Percentiles rank a stretch among this genome's conserved stretches.
Evolutionary conservation across 805 yeast genomes (phyloP).

Genomic region (Candida stauntonica): DNA sequence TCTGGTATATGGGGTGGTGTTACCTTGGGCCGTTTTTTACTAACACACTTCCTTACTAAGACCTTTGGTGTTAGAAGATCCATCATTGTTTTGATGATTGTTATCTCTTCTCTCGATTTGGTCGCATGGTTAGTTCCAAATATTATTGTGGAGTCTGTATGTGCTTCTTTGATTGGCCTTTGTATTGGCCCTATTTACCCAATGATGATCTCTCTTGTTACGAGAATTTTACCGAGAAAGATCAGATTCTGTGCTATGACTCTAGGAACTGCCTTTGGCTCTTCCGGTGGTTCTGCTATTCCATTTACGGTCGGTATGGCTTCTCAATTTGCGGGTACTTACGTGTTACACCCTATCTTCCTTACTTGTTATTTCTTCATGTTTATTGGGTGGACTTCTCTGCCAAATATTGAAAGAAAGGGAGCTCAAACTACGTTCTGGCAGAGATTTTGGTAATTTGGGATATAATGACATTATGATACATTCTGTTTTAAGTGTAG

Average conservation of each 20-base stretch:
- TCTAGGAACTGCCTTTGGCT: slow-evolving; percentile 51
- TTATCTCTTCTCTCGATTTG: slow-evolving; percentile 36
- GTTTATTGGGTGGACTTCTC: slow-evolving; percentile 35
- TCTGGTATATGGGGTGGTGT: slow-evolving; percentile 68
- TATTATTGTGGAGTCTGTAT: slow-evolving; percentile 41
- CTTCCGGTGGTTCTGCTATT: slow-evolving; percentile 53
- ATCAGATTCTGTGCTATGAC: slow-evolving; percentile 48
- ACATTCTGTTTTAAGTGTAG: too few species aligned
- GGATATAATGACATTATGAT: background rate
- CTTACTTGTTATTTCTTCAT: slow-evolving; percentile 34
- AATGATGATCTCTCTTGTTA: slow-evolving; percentile 42
- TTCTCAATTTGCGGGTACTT: slow-evolving; percentile 42
- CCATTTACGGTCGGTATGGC: slow-evolving; percentile 51
- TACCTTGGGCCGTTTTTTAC: slow-evolving; percentile 49
- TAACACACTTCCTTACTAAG: slow-evolving; percentile 39
- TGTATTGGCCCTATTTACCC: slow-evolving; percentile 57
- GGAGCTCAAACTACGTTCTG: slow-evolving; percentile 19
- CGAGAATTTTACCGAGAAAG: slow-evolving; percentile 44
- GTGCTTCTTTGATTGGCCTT: slow-evolving; percentile 45
- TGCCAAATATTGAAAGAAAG: slow-evolving; percentile 40
- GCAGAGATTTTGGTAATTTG: slow-evolving; percentile 24
- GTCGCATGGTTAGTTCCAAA: slow-evolving; percentile 47
- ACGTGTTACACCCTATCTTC: slow-evolving; percentile 45
- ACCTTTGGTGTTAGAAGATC: slow-evolving; percentile 43
- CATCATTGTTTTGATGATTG: slow-evolving; percentile 31